These are phyloP conservation scores for Saccharum officinarum DNA, from an alignment of 176 grass and related monocot genomes.

Conservation along the genomic window DNA sequence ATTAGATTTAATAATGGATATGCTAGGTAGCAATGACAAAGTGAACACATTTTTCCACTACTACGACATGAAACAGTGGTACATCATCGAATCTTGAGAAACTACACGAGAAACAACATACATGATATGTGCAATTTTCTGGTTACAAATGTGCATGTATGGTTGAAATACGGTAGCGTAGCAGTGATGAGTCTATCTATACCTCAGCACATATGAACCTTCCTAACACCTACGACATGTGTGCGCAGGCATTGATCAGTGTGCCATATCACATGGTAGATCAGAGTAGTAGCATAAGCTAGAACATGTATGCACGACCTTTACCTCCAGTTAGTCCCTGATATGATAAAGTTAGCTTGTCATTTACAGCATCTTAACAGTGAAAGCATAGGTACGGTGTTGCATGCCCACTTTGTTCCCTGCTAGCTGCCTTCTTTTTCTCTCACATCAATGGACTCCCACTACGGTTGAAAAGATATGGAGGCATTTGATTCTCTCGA, in stretches of 20 bases:
- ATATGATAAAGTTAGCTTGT: slow-evolving; percentile 48
- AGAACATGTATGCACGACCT: not conserved
- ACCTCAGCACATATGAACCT: slow-evolving; percentile 25
- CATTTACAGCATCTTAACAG: slow-evolving; percentile 73
- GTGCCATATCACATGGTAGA: slow-evolving; percentile 34
- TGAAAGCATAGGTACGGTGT: slow-evolving; percentile 53
- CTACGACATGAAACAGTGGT: slow-evolving; percentile 23
- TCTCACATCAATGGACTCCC: slow-evolving; percentile 59
- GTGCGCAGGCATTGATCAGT: slow-evolving; percentile 33
- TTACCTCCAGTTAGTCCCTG: slow-evolving; percentile 31
- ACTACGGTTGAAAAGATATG: slow-evolving; percentile 67
- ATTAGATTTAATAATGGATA: slow-evolving; percentile 28
- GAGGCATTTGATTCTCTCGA: slow-evolving; percentile 62
- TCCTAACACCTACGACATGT: not conserved
- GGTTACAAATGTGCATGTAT: not conserved
- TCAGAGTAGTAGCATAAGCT: not conserved
- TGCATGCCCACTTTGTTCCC: slow-evolving; percentile 53
- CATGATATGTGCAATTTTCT: not conserved
- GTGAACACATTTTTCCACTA: slow-evolving; percentile 31
- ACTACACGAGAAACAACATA: slow-evolving; percentile 36
- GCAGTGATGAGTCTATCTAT: not conserved
- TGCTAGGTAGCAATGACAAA: slow-evolving; percentile 43
- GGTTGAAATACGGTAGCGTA: not conserved
- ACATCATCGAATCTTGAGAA: slow-evolving; percentile 33
- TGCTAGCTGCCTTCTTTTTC: slow-evolving; percentile 16